These are phyloP conservation scores for Pyricularia pennisetigena DNA, from an alignment of 2,329 filamentous ascomycete species.

Conservation along the genomic window DNA sequence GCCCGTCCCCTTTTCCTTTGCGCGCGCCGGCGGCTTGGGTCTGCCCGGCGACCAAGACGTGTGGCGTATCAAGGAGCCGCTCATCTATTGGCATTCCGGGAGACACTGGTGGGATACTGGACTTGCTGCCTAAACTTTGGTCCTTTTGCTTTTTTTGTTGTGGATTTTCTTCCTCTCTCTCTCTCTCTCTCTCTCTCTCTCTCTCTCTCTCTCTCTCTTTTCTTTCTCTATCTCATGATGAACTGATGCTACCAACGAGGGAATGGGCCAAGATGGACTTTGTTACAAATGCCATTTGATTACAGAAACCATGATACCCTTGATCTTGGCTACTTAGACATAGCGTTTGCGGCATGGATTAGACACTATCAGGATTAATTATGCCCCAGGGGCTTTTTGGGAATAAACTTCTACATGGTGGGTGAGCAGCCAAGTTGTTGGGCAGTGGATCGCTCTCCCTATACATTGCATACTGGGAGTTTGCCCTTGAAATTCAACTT, in stretches of 20 bases:
- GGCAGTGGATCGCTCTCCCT: background rate
- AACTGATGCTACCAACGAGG: too few relatives aligned
- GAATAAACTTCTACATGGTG: background rate
- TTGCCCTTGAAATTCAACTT: constrained; percentile 18
- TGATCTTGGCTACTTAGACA: background rate
- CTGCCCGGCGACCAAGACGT: constrained; percentile 46
- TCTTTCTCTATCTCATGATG: too few relatives aligned
- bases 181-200: too few relatives aligned
- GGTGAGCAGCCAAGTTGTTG: too few relatives aligned
- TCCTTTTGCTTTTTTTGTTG: background rate
- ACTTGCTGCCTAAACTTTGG: background rate
- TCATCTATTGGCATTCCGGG: constrained; percentile 47
- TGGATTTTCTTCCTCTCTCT: too few relatives aligned
- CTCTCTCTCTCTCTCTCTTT: too few relatives aligned
- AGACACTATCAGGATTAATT: background rate
- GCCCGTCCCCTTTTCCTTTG: constrained; percentile 64
- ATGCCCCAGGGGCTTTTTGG: background rate
- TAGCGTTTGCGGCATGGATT: background rate
- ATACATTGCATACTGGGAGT: background rate
- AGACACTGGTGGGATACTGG: constrained; percentile 50
- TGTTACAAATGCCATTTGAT: background rate
- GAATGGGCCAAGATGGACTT: background rate
- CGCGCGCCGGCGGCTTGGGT: constrained; percentile 49
- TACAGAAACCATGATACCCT: background rate
- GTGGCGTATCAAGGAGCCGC: constrained; percentile 55